Conservation (phyloP, 108 stramenopile genomes). For the Nannochloropsis granulata region DNA sequence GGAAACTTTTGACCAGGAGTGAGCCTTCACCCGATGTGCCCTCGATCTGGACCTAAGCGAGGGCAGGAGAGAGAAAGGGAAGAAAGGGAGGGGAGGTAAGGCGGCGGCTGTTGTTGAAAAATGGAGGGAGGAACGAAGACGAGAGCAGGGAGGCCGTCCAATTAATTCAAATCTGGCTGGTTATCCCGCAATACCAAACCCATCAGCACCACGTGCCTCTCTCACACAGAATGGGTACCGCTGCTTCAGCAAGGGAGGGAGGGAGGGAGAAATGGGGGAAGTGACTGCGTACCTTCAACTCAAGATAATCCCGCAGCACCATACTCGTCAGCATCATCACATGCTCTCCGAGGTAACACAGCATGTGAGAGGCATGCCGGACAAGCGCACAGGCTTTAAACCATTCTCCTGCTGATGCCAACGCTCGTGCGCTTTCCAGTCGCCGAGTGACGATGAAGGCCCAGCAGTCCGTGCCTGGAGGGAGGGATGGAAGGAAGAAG, state of each 20-base stretch:
- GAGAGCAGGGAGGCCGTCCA: no score
- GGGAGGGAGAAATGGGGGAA: background rate
- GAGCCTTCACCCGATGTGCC: slow-evolving; percentile 23
- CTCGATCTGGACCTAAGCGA: slow-evolving; percentile 16
- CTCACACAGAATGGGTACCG: no score
- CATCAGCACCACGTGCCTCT: no score
- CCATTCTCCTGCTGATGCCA: slow-evolving; percentile 1
- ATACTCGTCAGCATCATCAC: slow-evolving; percentile 30
- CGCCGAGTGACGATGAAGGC: slow-evolving; percentile 12
- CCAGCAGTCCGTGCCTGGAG: slow-evolving; percentile 25
- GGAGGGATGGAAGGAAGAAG: background rate
- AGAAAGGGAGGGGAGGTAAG: background rate
- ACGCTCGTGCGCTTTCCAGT: background rate
- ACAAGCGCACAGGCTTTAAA: slow-evolving; percentile 16
- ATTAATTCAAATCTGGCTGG: no score
- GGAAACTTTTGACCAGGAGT: slow-evolving; percentile 3
- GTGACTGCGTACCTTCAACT: slow-evolving; percentile 11
- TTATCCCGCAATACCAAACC: no score
- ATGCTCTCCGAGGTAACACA: slow-evolving; percentile 23
- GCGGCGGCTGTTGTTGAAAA: no score
- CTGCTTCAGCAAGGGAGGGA: background rate
- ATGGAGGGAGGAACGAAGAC: no score
- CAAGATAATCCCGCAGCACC: slow-evolving; percentile 26
- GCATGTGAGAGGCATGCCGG: slow-evolving; percentile 4
- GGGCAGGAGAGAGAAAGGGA: background rate